Percentiles rank a stretch among this genome's conserved stretches.
Conservation (phyloP, 305 asterid genomes). For the Coffea humblotiana region DNA sequence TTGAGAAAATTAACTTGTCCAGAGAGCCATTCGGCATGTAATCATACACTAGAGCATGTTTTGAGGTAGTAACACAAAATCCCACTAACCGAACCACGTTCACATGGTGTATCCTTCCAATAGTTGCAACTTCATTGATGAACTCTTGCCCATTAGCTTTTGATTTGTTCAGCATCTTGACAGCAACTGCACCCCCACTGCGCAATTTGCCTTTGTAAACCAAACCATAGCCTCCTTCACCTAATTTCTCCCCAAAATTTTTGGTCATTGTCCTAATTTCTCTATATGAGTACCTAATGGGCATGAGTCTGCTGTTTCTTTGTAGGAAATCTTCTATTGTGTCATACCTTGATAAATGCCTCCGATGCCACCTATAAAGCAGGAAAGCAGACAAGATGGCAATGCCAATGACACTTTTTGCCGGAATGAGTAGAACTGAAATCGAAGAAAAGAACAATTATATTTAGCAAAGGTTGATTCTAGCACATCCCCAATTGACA, state of each 20-base stretch:
- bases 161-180: background rate
- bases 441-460: background rate
- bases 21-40: constrained; percentile 16
- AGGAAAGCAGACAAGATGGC: background rate
- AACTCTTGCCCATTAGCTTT: background rate
- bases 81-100: background rate
- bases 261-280: background rate
- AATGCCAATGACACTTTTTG: background rate
- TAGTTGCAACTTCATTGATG: background rate
- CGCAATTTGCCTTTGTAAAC: background rate
- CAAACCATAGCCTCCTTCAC: background rate
- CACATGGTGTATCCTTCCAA: background rate
- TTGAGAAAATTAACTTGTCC: background rate
- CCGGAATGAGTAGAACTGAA: background rate
- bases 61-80: constrained; percentile 9
- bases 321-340: constrained; percentile 1
- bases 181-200: background rate
- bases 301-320: background rate
- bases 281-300: background rate
- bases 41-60: constrained; percentile 6
- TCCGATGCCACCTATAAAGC: background rate
- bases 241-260: background rate
- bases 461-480: too few relatives aligned
- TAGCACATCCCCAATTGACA: too few relatives aligned
- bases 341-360: constrained; percentile 4